Conservation (phyloP, 139 green algal species). For the Auxenochlorella protothecoides region DNA sequence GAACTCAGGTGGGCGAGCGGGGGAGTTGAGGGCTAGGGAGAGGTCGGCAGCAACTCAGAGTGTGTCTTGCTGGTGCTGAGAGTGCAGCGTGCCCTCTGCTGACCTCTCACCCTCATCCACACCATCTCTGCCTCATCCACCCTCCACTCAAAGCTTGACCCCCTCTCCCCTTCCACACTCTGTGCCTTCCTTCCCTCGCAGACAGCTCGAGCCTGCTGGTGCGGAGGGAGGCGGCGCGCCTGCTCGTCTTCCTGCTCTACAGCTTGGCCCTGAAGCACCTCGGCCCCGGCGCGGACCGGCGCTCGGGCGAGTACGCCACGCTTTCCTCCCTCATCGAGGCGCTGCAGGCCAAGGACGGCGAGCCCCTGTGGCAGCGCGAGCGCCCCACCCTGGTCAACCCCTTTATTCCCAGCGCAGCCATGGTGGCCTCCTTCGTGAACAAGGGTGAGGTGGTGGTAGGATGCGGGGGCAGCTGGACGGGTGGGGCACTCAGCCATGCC, state of each 20-base stretch:
- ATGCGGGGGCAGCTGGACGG: no score
- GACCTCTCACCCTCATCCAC: background rate
- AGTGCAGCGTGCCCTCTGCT: background rate
- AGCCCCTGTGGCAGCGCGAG: slow-evolving; percentile 65
- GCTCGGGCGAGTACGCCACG: no score
- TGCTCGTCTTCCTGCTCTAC: slow-evolving; percentile 76
- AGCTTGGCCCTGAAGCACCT: slow-evolving; percentile 42
- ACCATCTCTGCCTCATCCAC: slow-evolving; percentile 21
- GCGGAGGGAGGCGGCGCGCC: slow-evolving; percentile 27
- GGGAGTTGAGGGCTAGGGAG: no score
- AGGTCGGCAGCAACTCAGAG: no score
- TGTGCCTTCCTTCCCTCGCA: background rate
- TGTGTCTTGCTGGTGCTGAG: slow-evolving; percentile 17
- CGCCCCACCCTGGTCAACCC: slow-evolving; percentile 29
- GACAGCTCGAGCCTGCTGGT: slow-evolving; percentile 8
- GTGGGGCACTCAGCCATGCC: no score
- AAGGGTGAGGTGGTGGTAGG: slow-evolving; percentile 6
- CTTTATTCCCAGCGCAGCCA: slow-evolving; percentile 18
- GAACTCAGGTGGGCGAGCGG: background rate
- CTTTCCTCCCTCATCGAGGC: slow-evolving; percentile 44
- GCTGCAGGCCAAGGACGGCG: slow-evolving; percentile 64
- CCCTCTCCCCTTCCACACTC: no score
- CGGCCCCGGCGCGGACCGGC: slow-evolving; percentile 12
- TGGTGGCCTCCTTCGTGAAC: slow-evolving; percentile 38
- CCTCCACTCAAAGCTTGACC: slow-evolving; percentile 1